phyloP scores from a whole-genome alignment of 164 flowering plant species.

The Vitis rupestris region DNA sequence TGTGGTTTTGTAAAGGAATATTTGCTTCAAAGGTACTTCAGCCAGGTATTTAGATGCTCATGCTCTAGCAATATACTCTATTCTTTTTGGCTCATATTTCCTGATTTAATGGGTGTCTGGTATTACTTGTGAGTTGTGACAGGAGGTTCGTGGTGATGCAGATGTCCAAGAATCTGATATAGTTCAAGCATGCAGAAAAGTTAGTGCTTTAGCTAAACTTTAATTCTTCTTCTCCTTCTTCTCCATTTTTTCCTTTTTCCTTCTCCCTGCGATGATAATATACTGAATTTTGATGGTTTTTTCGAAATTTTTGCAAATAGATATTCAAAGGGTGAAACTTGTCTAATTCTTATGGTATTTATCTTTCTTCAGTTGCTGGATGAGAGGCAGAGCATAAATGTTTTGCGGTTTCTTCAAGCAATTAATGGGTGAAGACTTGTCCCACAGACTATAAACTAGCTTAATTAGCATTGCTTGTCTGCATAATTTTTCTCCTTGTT shows the following conservation, averaged over 20 bases:
- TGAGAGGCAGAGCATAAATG: slow-evolving; percentile 61
- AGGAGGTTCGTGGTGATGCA: slow-evolving; percentile 67
- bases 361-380: slow-evolving; percentile 46
- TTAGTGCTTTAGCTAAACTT: slow-evolving; percentile 19
- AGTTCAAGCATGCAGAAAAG: slow-evolving; percentile 71
- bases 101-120: not conserved
- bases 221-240: slow-evolving; percentile 1
- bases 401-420: slow-evolving; percentile 61
- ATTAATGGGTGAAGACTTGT: slow-evolving; percentile 41
- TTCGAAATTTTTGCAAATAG: not conserved
- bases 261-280: not conserved
- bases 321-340: not conserved
- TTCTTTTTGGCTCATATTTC: not conserved
- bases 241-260: not conserved
- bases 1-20: slow-evolving; percentile 55
- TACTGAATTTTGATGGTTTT: not conserved
- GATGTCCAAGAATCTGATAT: slow-evolving; percentile 65
- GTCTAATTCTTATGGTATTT: slow-evolving; percentile 9
- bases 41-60: slow-evolving; percentile 43
- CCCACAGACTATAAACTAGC: not conserved
- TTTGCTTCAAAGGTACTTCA: slow-evolving; percentile 64
- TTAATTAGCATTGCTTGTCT: not conserved
- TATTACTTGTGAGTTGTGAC: slow-evolving; percentile 4
- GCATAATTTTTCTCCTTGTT: not conserved
- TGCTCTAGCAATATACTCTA: not conserved